Conservation (phyloP, 2,329 filamentous ascomycete genomes). For the Beauveria varroae region DNA sequence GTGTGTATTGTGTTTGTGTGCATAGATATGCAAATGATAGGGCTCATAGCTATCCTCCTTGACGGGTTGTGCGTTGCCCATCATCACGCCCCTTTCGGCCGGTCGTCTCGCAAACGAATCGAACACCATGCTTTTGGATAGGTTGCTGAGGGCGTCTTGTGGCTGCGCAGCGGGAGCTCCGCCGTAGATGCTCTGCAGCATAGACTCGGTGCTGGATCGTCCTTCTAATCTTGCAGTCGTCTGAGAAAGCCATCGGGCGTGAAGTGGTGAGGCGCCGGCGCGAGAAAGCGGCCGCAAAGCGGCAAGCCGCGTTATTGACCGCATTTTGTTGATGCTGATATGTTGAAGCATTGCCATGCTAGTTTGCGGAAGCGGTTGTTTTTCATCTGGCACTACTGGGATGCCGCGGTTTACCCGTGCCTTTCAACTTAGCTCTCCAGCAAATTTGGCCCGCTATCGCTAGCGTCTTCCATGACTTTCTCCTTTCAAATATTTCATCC, state of each 20-base stretch:
- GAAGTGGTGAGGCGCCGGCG: not conserved
- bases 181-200: constrained; percentile 29
- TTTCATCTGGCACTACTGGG: not conserved
- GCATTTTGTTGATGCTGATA: not conserved
- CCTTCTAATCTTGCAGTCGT: constrained; percentile 22
- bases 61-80: constrained; percentile 17
- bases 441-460: constrained; percentile 8
- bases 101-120: constrained; percentile 27
- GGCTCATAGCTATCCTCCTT: constrained; percentile 45
- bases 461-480: constrained; percentile 10
- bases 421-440: not conserved
- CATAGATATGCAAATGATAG: constrained; percentile 80
- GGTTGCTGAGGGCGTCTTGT: constrained; percentile 25
- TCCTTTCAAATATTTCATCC: constrained; percentile 13
- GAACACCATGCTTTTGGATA: constrained; percentile 33
- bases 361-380: not conserved
- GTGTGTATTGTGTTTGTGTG: constrained; percentile 91
- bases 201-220: constrained; percentile 18
- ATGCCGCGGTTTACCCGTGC: constrained; percentile 9
- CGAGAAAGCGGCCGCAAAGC: not conserved
- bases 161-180: constrained; percentile 14
- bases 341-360: not conserved
- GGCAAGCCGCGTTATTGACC: not conserved
- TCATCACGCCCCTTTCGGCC: constrained; percentile 27
- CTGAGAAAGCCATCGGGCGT: constrained; percentile 32